A percentile compares a stretch with the other conserved stretches of the same genome.
Conservation (phyloP, 208 protist genomes). For the Porcisia hertigi region DNA sequence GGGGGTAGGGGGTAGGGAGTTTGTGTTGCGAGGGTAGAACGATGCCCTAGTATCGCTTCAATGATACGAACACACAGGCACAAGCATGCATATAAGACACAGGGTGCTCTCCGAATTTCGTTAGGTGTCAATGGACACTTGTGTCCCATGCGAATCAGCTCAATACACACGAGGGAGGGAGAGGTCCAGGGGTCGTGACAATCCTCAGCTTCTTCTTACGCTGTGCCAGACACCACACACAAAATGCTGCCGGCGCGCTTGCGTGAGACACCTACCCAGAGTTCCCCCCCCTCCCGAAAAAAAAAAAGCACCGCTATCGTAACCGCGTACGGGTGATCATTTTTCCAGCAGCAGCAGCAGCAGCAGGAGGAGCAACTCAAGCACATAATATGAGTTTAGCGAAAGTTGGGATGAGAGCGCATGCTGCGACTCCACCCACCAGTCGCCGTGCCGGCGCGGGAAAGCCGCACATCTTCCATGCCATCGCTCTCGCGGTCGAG, state of each 20-base stretch:
- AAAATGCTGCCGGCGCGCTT: not conserved
- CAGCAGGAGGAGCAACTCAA: not conserved
- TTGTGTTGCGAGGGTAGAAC: no score
- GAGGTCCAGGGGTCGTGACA: no score
- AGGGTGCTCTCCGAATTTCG: no score
- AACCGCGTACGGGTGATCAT: not conserved
- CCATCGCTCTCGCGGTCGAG: constrained; percentile 86
- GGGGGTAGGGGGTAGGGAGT: not conserved
- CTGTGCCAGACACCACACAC: not conserved
- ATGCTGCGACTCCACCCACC: constrained; percentile 77
- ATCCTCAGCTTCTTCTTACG: no score
- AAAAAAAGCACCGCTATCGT: not conserved
- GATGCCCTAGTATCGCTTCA: no score
- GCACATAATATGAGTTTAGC: constrained; percentile 28
- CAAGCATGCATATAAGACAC: no score
- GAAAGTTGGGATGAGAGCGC: constrained; percentile 75
- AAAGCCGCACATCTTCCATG: constrained; percentile 87
- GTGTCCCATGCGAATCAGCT: no score
- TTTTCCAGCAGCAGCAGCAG: no score
- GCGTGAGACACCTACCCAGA: not conserved
- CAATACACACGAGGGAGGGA: no score
- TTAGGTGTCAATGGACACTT: no score
- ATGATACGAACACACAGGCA: no score
- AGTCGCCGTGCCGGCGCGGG: constrained; percentile 69
- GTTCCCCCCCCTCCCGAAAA: not conserved